phyloP scores from a whole-genome alignment of 2,329 filamentous ascomycete genomes.

The Paraphaeosphaeria minitans region DNA sequence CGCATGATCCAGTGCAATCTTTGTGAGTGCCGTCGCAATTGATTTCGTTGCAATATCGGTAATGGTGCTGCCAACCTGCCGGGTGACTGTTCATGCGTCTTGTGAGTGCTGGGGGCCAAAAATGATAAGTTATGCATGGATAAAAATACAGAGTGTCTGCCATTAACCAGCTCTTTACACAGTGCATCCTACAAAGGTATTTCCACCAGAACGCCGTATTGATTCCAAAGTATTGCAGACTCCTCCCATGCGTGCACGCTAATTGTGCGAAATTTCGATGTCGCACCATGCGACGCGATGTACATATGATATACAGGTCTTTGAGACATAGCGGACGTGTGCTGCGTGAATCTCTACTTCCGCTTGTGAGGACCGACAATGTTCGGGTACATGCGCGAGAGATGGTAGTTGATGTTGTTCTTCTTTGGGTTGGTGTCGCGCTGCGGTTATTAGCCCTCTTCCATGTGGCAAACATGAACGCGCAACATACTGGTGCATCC shows the following conservation, averaged over 20 bases:
- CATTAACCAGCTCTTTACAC: constrained; percentile 15
- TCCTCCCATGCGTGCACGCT: constrained; percentile 24
- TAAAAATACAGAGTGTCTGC: constrained; percentile 8
- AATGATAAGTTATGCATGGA: neutral
- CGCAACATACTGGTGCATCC: constrained; percentile 72
- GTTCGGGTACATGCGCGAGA: constrained; percentile 75
- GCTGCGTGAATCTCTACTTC: constrained; percentile 49
- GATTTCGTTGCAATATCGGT: neutral
- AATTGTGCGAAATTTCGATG: constrained; percentile 14
- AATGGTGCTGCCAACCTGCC: neutral
- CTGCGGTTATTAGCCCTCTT: constrained; percentile 44
- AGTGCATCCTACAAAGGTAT: constrained; percentile 19
- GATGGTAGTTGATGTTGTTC: constrained; percentile 90
- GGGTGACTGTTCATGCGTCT: neutral
- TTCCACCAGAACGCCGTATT: constrained; percentile 21
- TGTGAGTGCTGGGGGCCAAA: neutral
- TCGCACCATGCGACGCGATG: neutral
- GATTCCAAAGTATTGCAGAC: constrained; percentile 18
- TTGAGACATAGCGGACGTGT: neutral
- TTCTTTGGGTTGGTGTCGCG: constrained; percentile 64
- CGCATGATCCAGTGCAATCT: neutral
- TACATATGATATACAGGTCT: constrained; percentile 10
- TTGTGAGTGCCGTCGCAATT: neutral
- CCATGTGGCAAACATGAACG: neutral
- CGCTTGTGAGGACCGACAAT: constrained; percentile 74